phyloP scores from a whole-genome alignment of 306 rosid species.

The Lathyrus sativus region DNA sequence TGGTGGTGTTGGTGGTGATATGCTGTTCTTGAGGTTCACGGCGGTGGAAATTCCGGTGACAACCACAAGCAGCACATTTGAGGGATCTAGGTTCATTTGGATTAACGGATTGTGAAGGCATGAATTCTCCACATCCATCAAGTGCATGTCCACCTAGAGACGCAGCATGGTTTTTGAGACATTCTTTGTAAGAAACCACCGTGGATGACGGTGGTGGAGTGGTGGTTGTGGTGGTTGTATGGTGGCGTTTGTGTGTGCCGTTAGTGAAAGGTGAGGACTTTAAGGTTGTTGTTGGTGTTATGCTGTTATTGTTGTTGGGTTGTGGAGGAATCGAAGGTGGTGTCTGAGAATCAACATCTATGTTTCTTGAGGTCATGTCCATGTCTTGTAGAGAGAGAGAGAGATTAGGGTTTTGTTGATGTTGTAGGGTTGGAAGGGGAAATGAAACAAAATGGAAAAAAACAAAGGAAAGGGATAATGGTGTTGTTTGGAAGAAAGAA shows the following conservation, averaged over 20 bases:
- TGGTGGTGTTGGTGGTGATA: constrained; percentile 50
- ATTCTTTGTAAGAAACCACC: constrained; percentile 62
- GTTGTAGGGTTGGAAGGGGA: constrained; percentile 30
- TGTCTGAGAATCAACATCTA: constrained; percentile 47
- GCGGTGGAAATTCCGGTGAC: constrained; percentile 98
- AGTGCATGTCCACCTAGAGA: constrained; percentile 78
- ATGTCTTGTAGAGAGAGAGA: constrained; percentile 39
- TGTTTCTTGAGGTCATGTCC: constrained; percentile 50
- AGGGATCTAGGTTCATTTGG: constrained; percentile 68
- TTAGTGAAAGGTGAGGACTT: constrained; percentile 52
- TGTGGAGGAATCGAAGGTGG: constrained; percentile 49
- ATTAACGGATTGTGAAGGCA: constrained; percentile 53
- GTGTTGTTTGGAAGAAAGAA: constrained; percentile 30
- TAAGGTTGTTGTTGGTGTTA: constrained; percentile 31
- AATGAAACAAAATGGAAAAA: constrained; percentile 1
- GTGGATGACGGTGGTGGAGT: constrained; percentile 16
- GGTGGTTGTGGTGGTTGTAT: background rate
- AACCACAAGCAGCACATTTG: constrained; percentile 90
- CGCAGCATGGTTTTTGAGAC: constrained; percentile 93
- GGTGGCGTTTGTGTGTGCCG: constrained; percentile 58
- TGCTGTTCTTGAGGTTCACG: constrained; percentile 51
- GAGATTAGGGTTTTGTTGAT: constrained; percentile 48
- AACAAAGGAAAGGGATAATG: constrained; percentile 10
- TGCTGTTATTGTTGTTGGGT: constrained; percentile 41
- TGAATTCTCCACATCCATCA: constrained; percentile 94